Conservation (phyloP, 352 stramenopile species). For the Pythium vanterpoolii region DNA sequence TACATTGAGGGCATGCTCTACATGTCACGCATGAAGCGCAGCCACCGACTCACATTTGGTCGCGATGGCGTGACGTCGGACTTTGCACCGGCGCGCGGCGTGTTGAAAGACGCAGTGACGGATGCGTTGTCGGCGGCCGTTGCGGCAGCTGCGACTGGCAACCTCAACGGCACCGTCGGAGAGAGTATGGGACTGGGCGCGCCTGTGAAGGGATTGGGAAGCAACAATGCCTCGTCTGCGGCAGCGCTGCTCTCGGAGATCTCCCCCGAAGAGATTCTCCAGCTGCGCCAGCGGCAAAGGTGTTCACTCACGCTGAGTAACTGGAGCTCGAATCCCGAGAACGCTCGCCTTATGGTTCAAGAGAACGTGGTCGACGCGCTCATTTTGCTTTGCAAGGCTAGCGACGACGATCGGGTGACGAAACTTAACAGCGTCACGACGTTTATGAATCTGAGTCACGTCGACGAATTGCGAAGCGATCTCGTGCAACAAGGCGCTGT, state of each 20-base stretch:
- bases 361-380: slow-evolving; percentile 87
- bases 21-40: slow-evolving; percentile 85
- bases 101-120: slow-evolving; percentile 53
- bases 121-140: slow-evolving; percentile 34
- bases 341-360: slow-evolving; percentile 82
- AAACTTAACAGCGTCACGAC: slow-evolving; percentile 75
- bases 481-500: slow-evolving; percentile 73
- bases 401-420: slow-evolving; percentile 60
- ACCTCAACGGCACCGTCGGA: slow-evolving; percentile 4
- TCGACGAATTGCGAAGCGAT: slow-evolving; percentile 49
- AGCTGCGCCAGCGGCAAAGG: slow-evolving; percentile 47
- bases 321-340: slow-evolving; percentile 85
- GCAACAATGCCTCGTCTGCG: not conserved
- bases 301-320: slow-evolving; percentile 86
- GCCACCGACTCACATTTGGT: slow-evolving; percentile 44
- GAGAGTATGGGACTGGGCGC: not conserved
- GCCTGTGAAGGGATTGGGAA: not conserved
- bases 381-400: slow-evolving; percentile 54
- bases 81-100: slow-evolving; percentile 8
- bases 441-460: slow-evolving; percentile 82
- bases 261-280: slow-evolving; percentile 25
- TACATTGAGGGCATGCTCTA: slow-evolving; percentile 87
- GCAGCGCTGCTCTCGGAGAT: slow-evolving; percentile 17
- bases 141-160: slow-evolving; percentile 16
- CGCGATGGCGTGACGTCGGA: slow-evolving; percentile 20